phyloP scores from a whole-genome alignment of 164 flowering plant genomes.

The Nelumbo lutea region DNA sequence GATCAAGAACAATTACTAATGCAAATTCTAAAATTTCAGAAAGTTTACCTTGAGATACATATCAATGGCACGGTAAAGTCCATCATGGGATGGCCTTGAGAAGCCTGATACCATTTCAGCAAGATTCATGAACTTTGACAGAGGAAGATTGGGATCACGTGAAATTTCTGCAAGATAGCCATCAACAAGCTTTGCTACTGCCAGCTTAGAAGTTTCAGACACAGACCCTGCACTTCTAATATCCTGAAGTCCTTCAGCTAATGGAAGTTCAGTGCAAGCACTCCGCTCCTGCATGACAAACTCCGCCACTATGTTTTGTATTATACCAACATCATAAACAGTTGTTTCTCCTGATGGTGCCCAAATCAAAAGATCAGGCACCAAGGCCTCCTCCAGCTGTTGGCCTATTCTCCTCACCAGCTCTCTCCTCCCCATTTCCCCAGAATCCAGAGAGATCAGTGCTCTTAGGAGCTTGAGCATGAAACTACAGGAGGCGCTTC shows the following conservation, averaged over 20 bases:
- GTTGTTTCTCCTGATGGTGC: slow-evolving; percentile 37
- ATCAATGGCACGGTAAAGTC: slow-evolving; percentile 85
- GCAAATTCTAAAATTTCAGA: background rate
- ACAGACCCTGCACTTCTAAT: slow-evolving; percentile 43
- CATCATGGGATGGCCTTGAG: slow-evolving; percentile 71
- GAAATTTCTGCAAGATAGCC: slow-evolving; percentile 85
- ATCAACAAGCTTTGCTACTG: slow-evolving; percentile 84
- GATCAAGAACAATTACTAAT: too few relatives aligned
- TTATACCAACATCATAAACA: slow-evolving; percentile 61
- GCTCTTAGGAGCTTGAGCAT: slow-evolving; percentile 74
- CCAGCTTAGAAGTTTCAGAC: slow-evolving; percentile 72
- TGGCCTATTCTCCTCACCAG: slow-evolving; percentile 63
- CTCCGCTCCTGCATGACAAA: slow-evolving; percentile 54
- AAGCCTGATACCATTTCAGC: slow-evolving; percentile 60
- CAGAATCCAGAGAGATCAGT: slow-evolving; percentile 43
- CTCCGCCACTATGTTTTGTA: slow-evolving; percentile 58
- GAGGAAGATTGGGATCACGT: slow-evolving; percentile 65
- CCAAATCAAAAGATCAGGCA: slow-evolving; percentile 65
- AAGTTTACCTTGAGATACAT: slow-evolving; percentile 71
- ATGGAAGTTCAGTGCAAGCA: slow-evolving; percentile 26
- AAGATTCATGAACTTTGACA: slow-evolving; percentile 52
- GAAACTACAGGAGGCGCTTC: slow-evolving; percentile 72
- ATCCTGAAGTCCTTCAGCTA: slow-evolving; percentile 44
- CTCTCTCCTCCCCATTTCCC: slow-evolving; percentile 46
- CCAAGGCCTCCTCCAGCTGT: slow-evolving; percentile 83